phyloP scores from a whole-genome alignment of 129 eudicot species.

The Pulicaria dysenterica region DNA sequence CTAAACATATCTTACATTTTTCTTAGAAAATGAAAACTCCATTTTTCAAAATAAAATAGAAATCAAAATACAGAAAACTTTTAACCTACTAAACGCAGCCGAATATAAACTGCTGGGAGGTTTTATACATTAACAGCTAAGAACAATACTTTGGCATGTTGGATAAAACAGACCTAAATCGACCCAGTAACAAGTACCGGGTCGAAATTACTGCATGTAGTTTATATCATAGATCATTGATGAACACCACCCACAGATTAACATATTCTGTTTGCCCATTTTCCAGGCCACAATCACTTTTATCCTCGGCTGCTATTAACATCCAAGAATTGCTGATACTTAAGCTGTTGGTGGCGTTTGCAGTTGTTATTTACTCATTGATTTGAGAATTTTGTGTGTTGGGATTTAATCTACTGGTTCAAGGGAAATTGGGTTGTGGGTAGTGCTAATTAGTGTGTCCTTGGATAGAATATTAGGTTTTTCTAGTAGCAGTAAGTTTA shows the following conservation, averaged over 20 bases:
- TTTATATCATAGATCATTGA: no score
- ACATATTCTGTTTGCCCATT: conserved; percentile 3
- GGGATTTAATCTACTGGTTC: conserved; percentile 27
- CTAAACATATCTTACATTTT: no score
- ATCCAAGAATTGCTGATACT: conserved; percentile 34
- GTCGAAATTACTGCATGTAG: background rate
- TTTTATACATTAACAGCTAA: background rate
- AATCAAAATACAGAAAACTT: no score
- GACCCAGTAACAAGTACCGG: background rate
- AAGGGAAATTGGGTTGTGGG: conserved; percentile 31
- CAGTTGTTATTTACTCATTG: conserved; percentile 35
- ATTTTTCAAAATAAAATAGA: no score
- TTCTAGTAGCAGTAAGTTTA: background rate
- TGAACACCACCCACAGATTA: background rate
- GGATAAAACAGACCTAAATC: background rate
- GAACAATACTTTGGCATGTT: background rate
- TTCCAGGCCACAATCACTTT: conserved; percentile 45
- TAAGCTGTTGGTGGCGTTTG: conserved; percentile 28
- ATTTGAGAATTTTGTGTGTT: conserved; percentile 27
- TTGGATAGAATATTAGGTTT: conserved; percentile 18
- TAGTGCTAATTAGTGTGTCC: conserved; percentile 18
- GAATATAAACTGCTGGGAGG: background rate
- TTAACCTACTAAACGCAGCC: no score
- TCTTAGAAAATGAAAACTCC: no score
- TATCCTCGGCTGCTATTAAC: conserved; percentile 35